These are phyloP conservation scores for Amoebophrya sp. DNA, from an alignment of 169 alveolate genomes.

Conservation along the genomic window DNA sequence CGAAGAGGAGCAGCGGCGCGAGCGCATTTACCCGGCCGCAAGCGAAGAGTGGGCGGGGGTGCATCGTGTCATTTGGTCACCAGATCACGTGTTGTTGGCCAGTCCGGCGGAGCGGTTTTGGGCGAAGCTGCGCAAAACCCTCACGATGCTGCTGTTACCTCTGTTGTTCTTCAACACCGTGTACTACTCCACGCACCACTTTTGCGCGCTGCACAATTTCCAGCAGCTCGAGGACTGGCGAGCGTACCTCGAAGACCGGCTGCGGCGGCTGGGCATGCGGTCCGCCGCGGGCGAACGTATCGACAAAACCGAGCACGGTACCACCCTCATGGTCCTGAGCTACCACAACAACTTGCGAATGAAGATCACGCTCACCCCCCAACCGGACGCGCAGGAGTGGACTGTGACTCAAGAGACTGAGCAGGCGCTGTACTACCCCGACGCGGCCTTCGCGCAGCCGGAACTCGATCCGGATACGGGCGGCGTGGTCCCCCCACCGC, in stretches of 20 bases:
- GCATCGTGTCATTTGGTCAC: background rate
- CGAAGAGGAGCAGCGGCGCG: slow-evolving; percentile 23
- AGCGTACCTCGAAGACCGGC: background rate
- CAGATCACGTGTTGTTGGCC: background rate
- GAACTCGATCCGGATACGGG: background rate
- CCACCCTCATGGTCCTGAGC: background rate
- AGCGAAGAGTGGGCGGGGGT: background rate
- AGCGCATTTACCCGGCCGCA: background rate
- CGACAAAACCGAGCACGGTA: too few species aligned
- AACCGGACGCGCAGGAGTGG: too few species aligned
- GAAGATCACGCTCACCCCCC: too few species aligned
- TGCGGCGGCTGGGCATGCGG: too few species aligned
- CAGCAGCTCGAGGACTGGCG: background rate
- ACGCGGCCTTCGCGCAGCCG: too few species aligned
- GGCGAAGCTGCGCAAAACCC: background rate
- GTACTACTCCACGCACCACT: background rate
- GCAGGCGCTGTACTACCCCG: too few species aligned
- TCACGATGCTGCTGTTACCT: background rate
- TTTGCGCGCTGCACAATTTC: background rate
- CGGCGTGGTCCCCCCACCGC: background rate
- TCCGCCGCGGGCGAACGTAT: too few species aligned
- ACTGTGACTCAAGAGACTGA: too few species aligned
- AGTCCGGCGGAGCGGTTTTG: background rate
- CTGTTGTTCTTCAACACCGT: background rate
- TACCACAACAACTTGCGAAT: background rate